Conservation (phyloP, 805 yeast genomes). For the Yarrowia yakushimensis region DNA sequence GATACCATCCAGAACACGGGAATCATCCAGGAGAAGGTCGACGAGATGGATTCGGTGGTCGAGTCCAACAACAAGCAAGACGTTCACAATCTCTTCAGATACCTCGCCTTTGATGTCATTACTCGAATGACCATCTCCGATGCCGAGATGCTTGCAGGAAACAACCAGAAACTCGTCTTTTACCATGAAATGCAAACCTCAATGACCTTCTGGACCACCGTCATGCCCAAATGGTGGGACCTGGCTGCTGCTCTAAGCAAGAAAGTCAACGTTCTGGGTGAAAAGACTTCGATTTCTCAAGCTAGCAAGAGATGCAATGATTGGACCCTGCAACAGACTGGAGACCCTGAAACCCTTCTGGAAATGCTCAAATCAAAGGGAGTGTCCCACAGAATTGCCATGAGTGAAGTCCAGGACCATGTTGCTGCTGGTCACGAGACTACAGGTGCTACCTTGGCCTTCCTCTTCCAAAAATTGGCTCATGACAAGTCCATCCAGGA, state of each 20-base stretch:
- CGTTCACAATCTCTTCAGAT: slow-evolving; percentile 60
- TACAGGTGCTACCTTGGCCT: slow-evolving; percentile 62
- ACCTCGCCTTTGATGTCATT: slow-evolving; percentile 69
- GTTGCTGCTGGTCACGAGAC: slow-evolving; percentile 78
- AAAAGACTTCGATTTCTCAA: background rate
- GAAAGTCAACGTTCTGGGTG: background rate
- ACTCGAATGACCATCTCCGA: slow-evolving; percentile 42
- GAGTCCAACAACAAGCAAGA: slow-evolving; percentile 42
- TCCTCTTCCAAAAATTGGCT: slow-evolving; percentile 47
- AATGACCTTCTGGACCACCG: slow-evolving; percentile 64
- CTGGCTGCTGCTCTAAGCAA: slow-evolving; percentile 42
- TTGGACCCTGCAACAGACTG: slow-evolving; percentile 10
- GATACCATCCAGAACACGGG: background rate
- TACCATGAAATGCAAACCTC: slow-evolving; percentile 50
- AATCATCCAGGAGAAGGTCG: slow-evolving; percentile 8
- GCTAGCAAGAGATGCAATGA: slow-evolving; percentile 5
- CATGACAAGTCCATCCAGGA: background rate
- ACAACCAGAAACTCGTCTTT: slow-evolving; percentile 45
- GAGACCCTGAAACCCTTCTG: background rate
- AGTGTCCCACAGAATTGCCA: slow-evolving; percentile 38
- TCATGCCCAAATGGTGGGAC: slow-evolving; percentile 52
- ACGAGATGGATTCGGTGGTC: slow-evolving; percentile 32
- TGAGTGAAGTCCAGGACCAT: slow-evolving; percentile 58
- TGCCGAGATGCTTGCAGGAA: slow-evolving; percentile 28
- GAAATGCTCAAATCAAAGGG: slow-evolving; percentile 27